Evolutionary conservation across 495 filamentous ascomycete genomes (phyloP).

Genomic region (Chaetomidium leptoderma): DNA sequence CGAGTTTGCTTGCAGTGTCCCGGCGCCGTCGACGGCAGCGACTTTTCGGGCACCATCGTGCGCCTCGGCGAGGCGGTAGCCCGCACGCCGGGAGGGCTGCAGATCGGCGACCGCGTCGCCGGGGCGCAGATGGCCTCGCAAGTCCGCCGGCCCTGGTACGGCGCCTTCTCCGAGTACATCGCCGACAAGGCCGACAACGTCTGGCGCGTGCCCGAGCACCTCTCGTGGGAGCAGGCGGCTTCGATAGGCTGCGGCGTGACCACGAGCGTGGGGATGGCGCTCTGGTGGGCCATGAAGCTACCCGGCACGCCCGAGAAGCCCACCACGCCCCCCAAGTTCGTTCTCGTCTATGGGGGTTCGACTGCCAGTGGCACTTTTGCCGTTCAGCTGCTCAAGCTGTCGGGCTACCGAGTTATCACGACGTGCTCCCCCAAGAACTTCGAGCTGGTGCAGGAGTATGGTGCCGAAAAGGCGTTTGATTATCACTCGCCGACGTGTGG

Average conservation of each 20-base stretch:
- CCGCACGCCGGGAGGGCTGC: neutral
- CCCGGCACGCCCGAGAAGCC: conserved; percentile 4
- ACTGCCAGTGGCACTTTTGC: conserved; percentile 43
- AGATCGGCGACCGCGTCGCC: conserved; percentile 5
- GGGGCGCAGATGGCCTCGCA: neutral
- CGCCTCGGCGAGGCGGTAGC: neutral
- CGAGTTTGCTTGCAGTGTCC: too few species aligned
- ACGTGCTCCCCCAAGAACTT: too few species aligned
- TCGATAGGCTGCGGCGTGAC: neutral
- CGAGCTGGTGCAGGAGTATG: too few species aligned
- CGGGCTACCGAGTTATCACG: too few species aligned
- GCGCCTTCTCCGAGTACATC: conserved; percentile 10
- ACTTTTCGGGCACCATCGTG: conserved; percentile 10
- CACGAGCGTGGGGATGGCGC: neutral
- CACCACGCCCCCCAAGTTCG: neutral
- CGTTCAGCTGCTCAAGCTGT: conserved; percentile 44
- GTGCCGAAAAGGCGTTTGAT: too few species aligned
- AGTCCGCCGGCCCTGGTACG: neutral
- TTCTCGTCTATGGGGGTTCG: conserved; percentile 44
- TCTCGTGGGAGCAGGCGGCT: neutral
- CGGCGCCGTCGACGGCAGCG: neutral
- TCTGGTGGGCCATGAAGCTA: neutral
- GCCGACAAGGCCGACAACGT: neutral
- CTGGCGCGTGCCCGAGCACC: conserved; percentile 6
- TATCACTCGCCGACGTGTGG: too few species aligned